Conservation (phyloP, 2,329 filamentous ascomycete genomes). For the Lasiodiplodia citricola region DNA sequence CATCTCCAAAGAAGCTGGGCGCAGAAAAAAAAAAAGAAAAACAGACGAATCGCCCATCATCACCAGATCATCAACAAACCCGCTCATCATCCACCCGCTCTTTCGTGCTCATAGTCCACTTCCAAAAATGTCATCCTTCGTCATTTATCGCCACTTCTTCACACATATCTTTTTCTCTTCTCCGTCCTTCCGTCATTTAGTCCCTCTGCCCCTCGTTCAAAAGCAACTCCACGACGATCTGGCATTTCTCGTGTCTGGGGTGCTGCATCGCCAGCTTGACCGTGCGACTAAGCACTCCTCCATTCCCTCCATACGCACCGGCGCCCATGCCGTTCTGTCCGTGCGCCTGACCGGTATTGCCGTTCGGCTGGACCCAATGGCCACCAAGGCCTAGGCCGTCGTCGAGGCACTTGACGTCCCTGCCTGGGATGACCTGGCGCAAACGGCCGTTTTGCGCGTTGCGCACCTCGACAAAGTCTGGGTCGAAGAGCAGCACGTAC, state of each 20-base stretch:
- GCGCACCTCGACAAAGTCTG: conserved; percentile 94
- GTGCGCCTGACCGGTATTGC: conserved; percentile 29
- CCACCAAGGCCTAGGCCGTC: conserved; percentile 64
- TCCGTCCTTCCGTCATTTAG: not conserved
- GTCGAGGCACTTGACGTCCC: conserved; percentile 89
- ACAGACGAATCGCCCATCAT: not conserved
- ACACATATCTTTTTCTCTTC: not conserved
- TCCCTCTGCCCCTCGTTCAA: conserved; percentile 74
- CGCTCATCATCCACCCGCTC: not conserved
- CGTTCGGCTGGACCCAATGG: conserved; percentile 41
- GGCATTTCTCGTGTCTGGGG: conserved; percentile 80
- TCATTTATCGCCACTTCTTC: not conserved
- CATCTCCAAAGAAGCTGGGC: not conserved
- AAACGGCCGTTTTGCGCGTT: conserved; percentile 95
- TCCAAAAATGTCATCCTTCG: not conserved
- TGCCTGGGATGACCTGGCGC: conserved; percentile 90
- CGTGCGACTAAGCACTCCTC: conserved; percentile 60
- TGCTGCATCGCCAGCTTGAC: conserved; percentile 97
- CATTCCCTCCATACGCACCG: conserved; percentile 49
- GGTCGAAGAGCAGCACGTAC: conserved; percentile 91
- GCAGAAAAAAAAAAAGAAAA: not conserved
- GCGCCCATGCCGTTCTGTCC: conserved; percentile 12
- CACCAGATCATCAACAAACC: not conserved
- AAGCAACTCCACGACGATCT: conserved; percentile 90
- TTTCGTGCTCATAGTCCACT: not conserved